Conservation (phyloP, 164 flowering plant genomes). For the Protea cynaroides region DNA sequence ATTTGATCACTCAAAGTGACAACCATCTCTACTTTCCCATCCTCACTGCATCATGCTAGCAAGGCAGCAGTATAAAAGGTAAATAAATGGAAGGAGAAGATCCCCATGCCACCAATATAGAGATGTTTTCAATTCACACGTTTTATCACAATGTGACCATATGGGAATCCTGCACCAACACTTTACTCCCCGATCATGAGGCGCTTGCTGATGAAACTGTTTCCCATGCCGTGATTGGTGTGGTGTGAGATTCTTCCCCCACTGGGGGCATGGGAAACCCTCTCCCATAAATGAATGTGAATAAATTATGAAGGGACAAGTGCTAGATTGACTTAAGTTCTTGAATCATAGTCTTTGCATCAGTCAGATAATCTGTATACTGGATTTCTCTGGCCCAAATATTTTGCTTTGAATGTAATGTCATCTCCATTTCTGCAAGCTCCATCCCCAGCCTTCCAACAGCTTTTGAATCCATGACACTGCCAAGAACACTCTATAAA, state of each 20-base stretch:
- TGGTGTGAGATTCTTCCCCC: too few species aligned
- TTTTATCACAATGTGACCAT: too few species aligned
- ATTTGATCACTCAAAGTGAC: neutral
- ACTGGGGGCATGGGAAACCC: too few species aligned
- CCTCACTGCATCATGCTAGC: neutral
- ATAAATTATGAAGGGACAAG: neutral
- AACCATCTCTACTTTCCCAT: too few species aligned
- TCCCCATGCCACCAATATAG: too few species aligned
- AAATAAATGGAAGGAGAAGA: too few species aligned
- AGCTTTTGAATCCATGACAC: constrained; percentile 42
- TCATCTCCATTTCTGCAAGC: constrained; percentile 26
- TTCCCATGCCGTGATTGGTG: too few species aligned
- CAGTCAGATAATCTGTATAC: constrained; percentile 30
- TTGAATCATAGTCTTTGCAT: constrained; percentile 43
- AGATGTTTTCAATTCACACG: too few species aligned
- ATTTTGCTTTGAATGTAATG: constrained; percentile 32
- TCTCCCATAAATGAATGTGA: neutral
- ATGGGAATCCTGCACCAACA: too few species aligned
- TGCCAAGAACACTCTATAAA: constrained; percentile 47
- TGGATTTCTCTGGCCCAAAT: constrained; percentile 55
- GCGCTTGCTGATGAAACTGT: too few species aligned
- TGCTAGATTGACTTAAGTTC: constrained; percentile 22
- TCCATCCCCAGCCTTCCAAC: constrained; percentile 24
- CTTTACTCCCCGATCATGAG: too few species aligned
- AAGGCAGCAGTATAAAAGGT: neutral